Evolutionary conservation across 2,329 filamentous ascomycete species (phyloP).

Genomic region (Colletotrichum sp.): DNA sequence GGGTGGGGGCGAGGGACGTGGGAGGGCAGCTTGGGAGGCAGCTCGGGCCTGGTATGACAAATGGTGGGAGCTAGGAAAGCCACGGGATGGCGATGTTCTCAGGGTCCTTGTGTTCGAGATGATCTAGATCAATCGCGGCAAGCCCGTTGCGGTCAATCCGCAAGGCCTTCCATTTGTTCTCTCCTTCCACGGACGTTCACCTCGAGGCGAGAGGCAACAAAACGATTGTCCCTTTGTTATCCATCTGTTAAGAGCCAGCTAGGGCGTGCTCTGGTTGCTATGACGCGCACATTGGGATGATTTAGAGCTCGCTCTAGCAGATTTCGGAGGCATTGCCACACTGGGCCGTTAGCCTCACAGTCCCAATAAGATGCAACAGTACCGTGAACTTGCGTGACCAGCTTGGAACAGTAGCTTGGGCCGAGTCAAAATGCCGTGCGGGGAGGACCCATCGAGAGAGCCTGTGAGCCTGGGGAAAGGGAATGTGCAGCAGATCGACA

Average conservation of each 20-base stretch:
- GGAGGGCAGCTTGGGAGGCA: not conserved
- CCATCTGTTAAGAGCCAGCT: not conserved
- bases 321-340: not conserved
- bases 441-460: not conserved
- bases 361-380: conserved; percentile 16
- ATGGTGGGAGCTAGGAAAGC: not conserved
- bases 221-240: not conserved
- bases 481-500: not conserved
- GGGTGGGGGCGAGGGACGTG: not conserved
- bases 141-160: not conserved
- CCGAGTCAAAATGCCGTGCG: conserved; percentile 10
- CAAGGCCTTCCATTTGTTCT: not conserved
- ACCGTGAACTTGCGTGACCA: conserved; percentile 18
- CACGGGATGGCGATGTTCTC: not conserved
- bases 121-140: not conserved
- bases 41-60: not conserved
- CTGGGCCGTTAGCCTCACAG: not conserved
- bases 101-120: not conserved
- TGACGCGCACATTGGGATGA: conserved; percentile 11
- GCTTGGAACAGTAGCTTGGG: conserved; percentile 4
- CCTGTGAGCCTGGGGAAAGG: not conserved
- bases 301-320: not conserved
- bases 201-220: not conserved
- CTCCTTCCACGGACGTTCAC: not conserved
- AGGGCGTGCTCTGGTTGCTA: not conserved